Evolutionary conservation across 2,329 filamentous ascomycete genomes (phyloP), one percentile per base, ranked within the genome.

Genomic region (Xylogone sp.): DNA sequence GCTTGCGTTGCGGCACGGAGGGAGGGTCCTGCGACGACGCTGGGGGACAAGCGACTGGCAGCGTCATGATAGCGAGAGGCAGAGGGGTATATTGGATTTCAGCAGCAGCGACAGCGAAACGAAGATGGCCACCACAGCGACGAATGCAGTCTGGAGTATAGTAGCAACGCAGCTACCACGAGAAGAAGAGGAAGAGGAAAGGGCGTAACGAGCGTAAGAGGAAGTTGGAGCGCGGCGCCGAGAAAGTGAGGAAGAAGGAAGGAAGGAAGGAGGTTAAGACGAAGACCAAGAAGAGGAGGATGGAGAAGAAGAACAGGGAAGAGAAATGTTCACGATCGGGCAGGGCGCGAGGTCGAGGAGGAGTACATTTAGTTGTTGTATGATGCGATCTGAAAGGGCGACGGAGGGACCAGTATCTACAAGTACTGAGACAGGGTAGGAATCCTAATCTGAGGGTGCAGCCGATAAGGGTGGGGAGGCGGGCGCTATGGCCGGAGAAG

Each of bases 1-100:
- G 84, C 77, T 96, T 68, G 48, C 65, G 62, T 48, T 66, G 65
- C 21, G 62, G 61, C 42, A 62, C 61, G 34, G 62, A 58, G 27
- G 63, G 60, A 42, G 61, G 61, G 49, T 62, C 62, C 34, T 5
- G 34, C 49, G 59, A 56, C 13, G 57, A 51, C 34, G 48, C 53
- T 10, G 62, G 59, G 52, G 64, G 63, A 56, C 64, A 67, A 52
- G 63, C 57, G 50, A 66, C 54, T 24, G 65, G 64, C 29, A 67
- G 56, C 45, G 65, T 66, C 64, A 67, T 67, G 53, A 51, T 62
- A 54, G 48, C 45, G 29, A 21, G 45, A 31, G 21, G 42, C 22
- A 44, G 39, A 50, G 43, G 49, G 43, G 21, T 29, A 42, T 4
- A 42, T 21, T 20, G 45, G n/a, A n/a, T n/a, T n/a, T n/a, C n/a